phyloP scores from a whole-genome alignment of 768 basidiomycete genomes.

The Russula brevipes region DNA sequence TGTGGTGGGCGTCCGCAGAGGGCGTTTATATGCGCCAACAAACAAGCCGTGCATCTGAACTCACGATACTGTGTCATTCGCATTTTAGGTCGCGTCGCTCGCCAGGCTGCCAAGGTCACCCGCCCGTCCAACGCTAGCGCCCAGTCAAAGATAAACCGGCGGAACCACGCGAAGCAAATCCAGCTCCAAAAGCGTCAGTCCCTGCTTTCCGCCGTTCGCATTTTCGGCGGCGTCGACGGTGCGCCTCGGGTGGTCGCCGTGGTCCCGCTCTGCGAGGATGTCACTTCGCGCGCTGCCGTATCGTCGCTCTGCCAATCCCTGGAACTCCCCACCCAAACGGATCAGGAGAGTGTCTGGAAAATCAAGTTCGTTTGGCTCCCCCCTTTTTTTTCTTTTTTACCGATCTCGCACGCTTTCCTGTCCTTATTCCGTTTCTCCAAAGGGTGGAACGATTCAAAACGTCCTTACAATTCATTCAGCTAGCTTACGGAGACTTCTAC shows the following conservation, averaged over 20 bases:
- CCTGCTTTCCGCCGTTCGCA: constrained; percentile 62
- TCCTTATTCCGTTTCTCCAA: constrained; percentile 5
- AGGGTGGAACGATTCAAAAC: constrained; percentile 91
- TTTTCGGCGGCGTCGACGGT: constrained; percentile 74
- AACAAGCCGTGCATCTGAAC: neutral
- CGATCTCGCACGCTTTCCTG: constrained; percentile 4
- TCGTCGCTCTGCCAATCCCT: constrained; percentile 55
- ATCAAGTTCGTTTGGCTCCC: constrained; percentile 49
- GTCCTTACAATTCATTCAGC: constrained; percentile 77
- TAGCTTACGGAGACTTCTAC: constrained; percentile 69
- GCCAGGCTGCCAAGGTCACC: constrained; percentile 50
- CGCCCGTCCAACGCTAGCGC: constrained; percentile 47
- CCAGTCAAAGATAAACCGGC: constrained; percentile 71
- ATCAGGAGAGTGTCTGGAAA: constrained; percentile 55
- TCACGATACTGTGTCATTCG: neutral
- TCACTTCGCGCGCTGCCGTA: constrained; percentile 49
- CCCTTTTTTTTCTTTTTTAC: neutral
- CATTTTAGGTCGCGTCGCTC: constrained; percentile 50
- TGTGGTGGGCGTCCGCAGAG: neutral
- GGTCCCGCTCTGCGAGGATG: constrained; percentile 72
- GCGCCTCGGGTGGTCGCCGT: constrained; percentile 84
- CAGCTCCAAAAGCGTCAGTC: constrained; percentile 67
- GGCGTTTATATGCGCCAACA: neutral
- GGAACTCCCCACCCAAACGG: constrained; percentile 49
- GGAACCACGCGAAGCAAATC: constrained; percentile 80